Conservation (phyloP, 108 stramenopile genomes). For the Nitzschia sp. region DNA sequence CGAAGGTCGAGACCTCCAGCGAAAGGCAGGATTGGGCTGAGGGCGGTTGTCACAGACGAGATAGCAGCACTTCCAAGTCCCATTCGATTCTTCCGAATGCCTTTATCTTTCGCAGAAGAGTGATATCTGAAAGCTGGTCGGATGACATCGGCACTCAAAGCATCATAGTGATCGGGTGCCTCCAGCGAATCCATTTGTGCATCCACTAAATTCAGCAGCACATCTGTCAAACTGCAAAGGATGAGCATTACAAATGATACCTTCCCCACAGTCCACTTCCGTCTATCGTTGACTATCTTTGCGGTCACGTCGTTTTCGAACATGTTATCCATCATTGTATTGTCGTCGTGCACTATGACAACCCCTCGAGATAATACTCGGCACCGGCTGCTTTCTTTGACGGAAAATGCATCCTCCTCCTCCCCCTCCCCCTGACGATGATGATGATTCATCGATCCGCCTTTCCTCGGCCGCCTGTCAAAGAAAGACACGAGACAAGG, state of each 20-base stretch:
- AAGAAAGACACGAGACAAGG: not conserved
- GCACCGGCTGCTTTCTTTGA: not conserved
- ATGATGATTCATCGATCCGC: too few relatives aligned
- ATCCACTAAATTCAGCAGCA: constrained; percentile 23
- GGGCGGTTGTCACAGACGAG: constrained; percentile 40
- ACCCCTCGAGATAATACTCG: not conserved
- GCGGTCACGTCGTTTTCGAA: not conserved
- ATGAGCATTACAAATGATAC: constrained; percentile 31
- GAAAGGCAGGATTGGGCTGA: constrained; percentile 63
- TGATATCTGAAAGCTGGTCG: constrained; percentile 37
- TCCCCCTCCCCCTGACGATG: too few relatives aligned
- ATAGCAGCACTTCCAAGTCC: constrained; percentile 49
- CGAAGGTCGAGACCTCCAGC: constrained; percentile 57
- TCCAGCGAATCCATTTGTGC: constrained; percentile 33
- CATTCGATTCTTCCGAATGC: constrained; percentile 2
- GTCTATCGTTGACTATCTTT: not conserved
- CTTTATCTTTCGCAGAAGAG: not conserved
- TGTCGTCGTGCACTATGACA: not conserved
- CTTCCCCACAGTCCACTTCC: constrained; percentile 30
- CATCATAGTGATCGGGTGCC: constrained; percentile 24
- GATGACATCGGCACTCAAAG: constrained; percentile 37
- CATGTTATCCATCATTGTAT: not conserved
- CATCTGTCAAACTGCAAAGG: constrained; percentile 23
- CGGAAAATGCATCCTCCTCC: not conserved
- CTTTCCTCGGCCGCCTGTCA: too few relatives aligned